Percentiles rank a stretch among this genome's conserved stretches.
Evolutionary conservation across 305 asterid genomes (phyloP).

Genomic region (Fraxinus ornus): DNA sequence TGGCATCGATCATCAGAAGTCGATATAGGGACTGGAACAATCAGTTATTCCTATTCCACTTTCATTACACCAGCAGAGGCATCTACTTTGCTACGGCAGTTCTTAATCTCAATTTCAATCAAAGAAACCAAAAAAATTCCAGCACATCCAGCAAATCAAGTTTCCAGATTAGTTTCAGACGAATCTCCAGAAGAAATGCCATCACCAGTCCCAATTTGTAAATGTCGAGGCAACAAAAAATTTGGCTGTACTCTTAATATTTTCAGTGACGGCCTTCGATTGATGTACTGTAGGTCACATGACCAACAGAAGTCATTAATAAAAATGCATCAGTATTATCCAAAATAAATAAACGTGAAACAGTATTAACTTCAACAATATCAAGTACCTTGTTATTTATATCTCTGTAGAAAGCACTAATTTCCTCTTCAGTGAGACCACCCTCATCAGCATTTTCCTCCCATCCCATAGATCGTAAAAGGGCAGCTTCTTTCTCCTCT

Average conservation of each 20-base stretch:
- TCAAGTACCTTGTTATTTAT: slow-evolving; percentile 45
- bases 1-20: slow-evolving; percentile 22
- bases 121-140: slow-evolving; percentile 34
- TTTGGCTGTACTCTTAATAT: slow-evolving; percentile 36
- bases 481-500: slow-evolving; percentile 82
- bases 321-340: not conserved
- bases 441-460: slow-evolving; percentile 81
- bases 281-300: slow-evolving; percentile 44
- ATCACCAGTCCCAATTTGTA: slow-evolving; percentile 29
- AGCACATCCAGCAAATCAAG: slow-evolving; percentile 41
- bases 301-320: not conserved
- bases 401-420: slow-evolving; percentile 54
- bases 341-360: not conserved
- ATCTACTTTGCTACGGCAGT: not conserved
- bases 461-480: slow-evolving; percentile 83
- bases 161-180: slow-evolving; percentile 46
- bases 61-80: slow-evolving; percentile 25
- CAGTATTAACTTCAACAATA: not conserved
- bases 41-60: slow-evolving; percentile 25
- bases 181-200: slow-evolving; percentile 52
- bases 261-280: slow-evolving; percentile 51
- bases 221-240: slow-evolving; percentile 33
- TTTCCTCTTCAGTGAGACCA: slow-evolving; percentile 89
- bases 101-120: not conserved
- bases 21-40: not conserved